These are phyloP conservation scores for Veloboletus limbatus DNA, from an alignment of 1,284 basidiomycete species.

Conservation along the genomic window DNA sequence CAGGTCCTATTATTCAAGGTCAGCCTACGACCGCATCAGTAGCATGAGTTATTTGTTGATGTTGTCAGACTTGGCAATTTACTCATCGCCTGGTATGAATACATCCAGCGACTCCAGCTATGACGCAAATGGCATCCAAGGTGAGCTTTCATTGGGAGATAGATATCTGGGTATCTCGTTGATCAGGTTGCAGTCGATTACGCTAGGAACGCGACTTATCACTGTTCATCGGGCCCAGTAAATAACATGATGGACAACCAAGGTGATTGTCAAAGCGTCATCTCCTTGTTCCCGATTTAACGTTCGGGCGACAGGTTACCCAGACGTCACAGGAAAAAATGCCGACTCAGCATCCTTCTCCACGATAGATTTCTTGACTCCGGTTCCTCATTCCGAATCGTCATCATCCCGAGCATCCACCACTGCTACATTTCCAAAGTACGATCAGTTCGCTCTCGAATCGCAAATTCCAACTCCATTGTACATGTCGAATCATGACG, in stretches of 20 bases:
- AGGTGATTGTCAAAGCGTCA: too few relatives aligned
- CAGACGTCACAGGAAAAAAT: too few relatives aligned
- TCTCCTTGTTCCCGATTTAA: too few relatives aligned
- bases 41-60: background rate
- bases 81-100: background rate
- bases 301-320: too few relatives aligned
- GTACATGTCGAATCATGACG: background rate
- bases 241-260: too few relatives aligned
- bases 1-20: background rate
- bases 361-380: too few relatives aligned
- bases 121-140: background rate
- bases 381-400: too few relatives aligned
- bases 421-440: background rate
- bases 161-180: too few relatives aligned
- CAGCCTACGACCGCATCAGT: background rate
- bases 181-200: too few relatives aligned
- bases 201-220: too few relatives aligned
- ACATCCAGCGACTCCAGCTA: background rate
- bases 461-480: background rate
- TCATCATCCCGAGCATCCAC: background rate
- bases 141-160: background rate
- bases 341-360: too few relatives aligned
- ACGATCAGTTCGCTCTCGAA: background rate
- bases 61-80: background rate
- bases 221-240: too few relatives aligned